A percentile compares a stretch with the other conserved stretches of the same genome.
These are phyloP conservation scores for Tolypocladium ovalisporum DNA, from an alignment of 2,329 filamentous ascomycete species.

Conservation along the genomic window DNA sequence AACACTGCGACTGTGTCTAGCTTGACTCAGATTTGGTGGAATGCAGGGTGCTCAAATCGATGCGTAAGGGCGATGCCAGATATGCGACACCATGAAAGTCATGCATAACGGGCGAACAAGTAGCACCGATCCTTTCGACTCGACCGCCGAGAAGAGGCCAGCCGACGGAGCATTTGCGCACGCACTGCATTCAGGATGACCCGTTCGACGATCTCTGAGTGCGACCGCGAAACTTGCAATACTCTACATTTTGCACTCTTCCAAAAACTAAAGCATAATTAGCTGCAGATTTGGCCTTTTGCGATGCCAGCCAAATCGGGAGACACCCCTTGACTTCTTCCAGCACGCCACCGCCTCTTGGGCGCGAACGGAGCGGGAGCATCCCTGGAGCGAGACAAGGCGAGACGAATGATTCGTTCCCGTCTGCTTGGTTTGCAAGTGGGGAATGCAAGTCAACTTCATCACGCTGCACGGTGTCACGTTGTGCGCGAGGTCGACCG, in stretches of 20 bases:
- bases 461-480: background rate
- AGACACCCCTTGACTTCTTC: background rate
- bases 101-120: background rate
- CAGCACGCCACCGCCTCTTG: background rate
- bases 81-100: background rate
- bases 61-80: background rate
- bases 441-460: background rate
- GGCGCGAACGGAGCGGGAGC: background rate
- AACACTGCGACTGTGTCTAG: background rate
- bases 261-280: too few relatives aligned
- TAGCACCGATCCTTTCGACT: background rate
- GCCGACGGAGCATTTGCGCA: background rate
- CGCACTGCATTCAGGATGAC: background rate
- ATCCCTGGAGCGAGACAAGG: background rate
- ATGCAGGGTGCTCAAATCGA: background rate
- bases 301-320: background rate
- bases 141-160: background rate
- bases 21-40: background rate
- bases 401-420: constrained; percentile 3
- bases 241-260: background rate
- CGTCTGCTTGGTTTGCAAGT: constrained; percentile 1
- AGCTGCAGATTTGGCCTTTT: background rate
- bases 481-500: background rate
- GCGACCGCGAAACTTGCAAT: background rate
- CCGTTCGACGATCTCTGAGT: background rate